Evolutionary conservation across 2,329 filamentous ascomycete species (phyloP).

Genomic region (Paecilomyces formosus): DNA sequence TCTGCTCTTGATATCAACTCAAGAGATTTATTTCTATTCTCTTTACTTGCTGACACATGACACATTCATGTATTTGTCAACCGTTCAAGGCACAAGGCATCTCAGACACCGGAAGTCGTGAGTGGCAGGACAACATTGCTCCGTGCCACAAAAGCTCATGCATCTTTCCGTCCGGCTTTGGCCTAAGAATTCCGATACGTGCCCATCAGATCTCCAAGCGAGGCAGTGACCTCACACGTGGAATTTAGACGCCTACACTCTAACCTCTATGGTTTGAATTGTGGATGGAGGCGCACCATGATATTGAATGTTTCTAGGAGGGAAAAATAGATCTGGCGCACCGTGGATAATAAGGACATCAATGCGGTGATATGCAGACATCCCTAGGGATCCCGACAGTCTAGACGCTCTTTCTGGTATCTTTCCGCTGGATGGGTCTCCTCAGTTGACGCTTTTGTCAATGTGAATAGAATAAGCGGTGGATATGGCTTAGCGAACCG

Average conservation of each 20-base stretch:
- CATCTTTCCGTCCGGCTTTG: neutral
- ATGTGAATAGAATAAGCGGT: neutral
- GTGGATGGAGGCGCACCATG: neutral
- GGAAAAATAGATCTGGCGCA: neutral
- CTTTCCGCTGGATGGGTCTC: neutral
- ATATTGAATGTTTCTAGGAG: neutral
- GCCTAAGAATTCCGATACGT: neutral
- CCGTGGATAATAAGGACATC: neutral
- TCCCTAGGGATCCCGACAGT: neutral
- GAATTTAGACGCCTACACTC: neutral
- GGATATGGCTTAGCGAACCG: neutral
- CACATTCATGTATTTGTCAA: neutral
- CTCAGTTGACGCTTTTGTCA: neutral
- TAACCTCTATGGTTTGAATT: neutral
- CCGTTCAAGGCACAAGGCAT: neutral
- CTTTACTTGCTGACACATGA: neutral
- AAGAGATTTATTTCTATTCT: neutral
- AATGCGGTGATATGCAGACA: neutral
- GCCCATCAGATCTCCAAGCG: neutral
- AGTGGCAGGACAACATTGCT: neutral
- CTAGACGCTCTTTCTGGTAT: neutral
- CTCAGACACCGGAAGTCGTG: neutral
- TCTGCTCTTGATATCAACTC: neutral
- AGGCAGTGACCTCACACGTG: neutral
- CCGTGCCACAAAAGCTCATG: neutral